Percentiles rank a stretch among this genome's conserved stretches.
phyloP scores from a whole-genome alignment of 1,284 basidiomycete genomes.

The Trichosporon coremiiforme region DNA sequence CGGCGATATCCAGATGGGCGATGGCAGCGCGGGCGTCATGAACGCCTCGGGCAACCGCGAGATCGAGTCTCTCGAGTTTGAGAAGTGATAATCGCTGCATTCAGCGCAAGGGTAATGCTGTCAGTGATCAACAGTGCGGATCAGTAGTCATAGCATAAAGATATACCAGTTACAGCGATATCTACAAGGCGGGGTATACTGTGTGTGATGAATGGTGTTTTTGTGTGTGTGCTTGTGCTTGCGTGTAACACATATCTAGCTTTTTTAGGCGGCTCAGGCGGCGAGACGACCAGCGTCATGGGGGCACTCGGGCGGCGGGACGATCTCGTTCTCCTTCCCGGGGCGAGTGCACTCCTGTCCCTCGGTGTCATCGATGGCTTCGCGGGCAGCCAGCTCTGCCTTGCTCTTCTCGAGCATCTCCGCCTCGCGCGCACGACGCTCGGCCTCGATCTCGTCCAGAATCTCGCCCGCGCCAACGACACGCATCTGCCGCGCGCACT shows the following conservation, averaged over 20 bases:
- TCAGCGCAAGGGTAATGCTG: too few relatives aligned
- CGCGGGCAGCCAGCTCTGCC: constrained; percentile 6
- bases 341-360: constrained; percentile 14
- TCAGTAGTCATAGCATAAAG: constrained; percentile 16
- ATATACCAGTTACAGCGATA: constrained; percentile 18
- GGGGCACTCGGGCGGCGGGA: constrained; percentile 5
- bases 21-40: constrained; percentile 38
- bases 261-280: neutral
- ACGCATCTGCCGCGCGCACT: constrained; percentile 67
- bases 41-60: constrained; percentile 19
- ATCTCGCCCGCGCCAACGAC: constrained; percentile 72
- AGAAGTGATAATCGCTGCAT: neutral
- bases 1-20: constrained; percentile 44
- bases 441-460: constrained; percentile 72
- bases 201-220: neutral
- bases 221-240: neutral
- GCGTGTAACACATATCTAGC: too few relatives aligned
- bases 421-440: constrained; percentile 64
- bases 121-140: neutral
- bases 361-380: constrained; percentile 4
- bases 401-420: constrained; percentile 56
- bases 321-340: constrained; percentile 5
- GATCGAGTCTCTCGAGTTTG: constrained; percentile 14
- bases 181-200: constrained; percentile 12
- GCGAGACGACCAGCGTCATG: neutral